Conservation (phyloP, 768 basidiomycete genomes). For the Rhodotorula graminis region DNA sequence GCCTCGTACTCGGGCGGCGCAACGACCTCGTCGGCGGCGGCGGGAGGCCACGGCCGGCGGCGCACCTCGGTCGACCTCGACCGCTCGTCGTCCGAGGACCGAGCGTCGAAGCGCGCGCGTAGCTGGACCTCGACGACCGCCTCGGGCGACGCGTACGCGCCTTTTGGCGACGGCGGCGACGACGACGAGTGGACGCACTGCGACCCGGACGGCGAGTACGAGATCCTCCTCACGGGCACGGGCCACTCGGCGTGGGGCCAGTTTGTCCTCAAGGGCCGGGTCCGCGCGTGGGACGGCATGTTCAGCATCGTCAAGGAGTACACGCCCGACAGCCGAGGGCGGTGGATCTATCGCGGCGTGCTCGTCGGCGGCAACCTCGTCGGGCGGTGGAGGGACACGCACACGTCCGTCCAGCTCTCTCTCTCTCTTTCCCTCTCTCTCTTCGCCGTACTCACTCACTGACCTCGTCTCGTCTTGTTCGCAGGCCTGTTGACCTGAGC, state of each 20-base stretch:
- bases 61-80: not conserved
- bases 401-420: constrained; percentile 10
- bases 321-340: constrained; percentile 54
- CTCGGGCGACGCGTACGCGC: not conserved
- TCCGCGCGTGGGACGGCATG: constrained; percentile 76
- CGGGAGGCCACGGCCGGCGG: not conserved
- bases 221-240: constrained; percentile 40
- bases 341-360: constrained; percentile 82
- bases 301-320: constrained; percentile 80
- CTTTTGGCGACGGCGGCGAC: not conserved
- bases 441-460: not conserved
- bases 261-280: constrained; percentile 70
- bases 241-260: constrained; percentile 90
- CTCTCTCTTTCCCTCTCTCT: not conserved
- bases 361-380: constrained; percentile 65
- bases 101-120: constrained; percentile 19
- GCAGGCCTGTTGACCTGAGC: constrained; percentile 26
- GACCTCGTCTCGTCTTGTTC: too few relatives aligned
- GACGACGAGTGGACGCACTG: constrained; percentile 18
- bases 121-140: constrained; percentile 1
- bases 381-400: constrained; percentile 73
- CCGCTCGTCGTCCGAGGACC: not conserved
- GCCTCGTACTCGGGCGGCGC: not conserved
- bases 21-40: not conserved
- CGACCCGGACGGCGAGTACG: constrained; percentile 37